These are phyloP conservation scores for Beta lomatogona DNA, from an alignment of 179 eudicot species.

Conservation along the genomic window DNA sequence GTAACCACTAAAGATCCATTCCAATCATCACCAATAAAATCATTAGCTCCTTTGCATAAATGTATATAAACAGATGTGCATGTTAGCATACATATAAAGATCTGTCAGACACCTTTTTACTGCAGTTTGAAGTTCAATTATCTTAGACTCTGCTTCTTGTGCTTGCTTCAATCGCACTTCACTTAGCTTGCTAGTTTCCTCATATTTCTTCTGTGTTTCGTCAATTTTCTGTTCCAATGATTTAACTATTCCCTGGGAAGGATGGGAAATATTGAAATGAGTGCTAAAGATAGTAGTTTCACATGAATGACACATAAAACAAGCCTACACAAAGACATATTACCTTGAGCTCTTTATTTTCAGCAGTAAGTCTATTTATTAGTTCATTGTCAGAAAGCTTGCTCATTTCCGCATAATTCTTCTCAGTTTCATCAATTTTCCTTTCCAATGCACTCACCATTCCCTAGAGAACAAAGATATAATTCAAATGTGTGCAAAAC, in stretches of 20 bases:
- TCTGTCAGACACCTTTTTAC: slow-evolving; percentile 55
- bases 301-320: neutral
- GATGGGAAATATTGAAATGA: neutral
- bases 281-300: neutral
- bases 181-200: slow-evolving; percentile 58
- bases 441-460: slow-evolving; percentile 58
- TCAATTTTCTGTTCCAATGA: slow-evolving; percentile 61
- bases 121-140: slow-evolving; percentile 59
- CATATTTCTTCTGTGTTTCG: slow-evolving; percentile 66
- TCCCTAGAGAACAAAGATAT: slow-evolving; percentile 36
- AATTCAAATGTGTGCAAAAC: neutral
- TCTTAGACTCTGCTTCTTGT: slow-evolving; percentile 63
- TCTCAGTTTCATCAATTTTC: slow-evolving; percentile 62
- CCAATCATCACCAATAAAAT: neutral
- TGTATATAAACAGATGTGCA: neutral
- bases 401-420: slow-evolving; percentile 51
- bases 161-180: slow-evolving; percentile 67
- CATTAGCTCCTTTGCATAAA: neutral
- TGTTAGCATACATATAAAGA: slow-evolving; percentile 2
- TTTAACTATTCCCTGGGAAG: slow-evolving; percentile 49
- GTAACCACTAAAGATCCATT: neutral
- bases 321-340: slow-evolving; percentile 10
- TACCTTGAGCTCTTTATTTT: slow-evolving; percentile 79
- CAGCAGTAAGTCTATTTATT: slow-evolving; percentile 51
- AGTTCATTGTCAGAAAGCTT: slow-evolving; percentile 46